A percentile compares a stretch with the other conserved stretches of the same genome.
Evolutionary conservation across 768 basidiomycete species (phyloP).

Genomic region (Phaeotremella fagi): DNA sequence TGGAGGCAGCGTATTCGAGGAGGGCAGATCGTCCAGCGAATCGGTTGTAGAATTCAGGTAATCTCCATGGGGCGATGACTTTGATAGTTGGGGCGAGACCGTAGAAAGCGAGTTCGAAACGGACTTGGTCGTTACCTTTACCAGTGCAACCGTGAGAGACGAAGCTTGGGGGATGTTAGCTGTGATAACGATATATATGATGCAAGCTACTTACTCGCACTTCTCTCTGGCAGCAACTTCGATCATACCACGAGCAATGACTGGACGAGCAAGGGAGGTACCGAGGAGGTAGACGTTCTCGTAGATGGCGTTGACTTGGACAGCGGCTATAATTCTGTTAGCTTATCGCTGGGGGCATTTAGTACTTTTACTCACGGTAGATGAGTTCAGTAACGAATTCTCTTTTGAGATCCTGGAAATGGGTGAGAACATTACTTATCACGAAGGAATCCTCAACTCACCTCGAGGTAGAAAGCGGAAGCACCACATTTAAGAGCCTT

Average conservation of each 20-base stretch:
- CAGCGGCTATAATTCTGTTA: conserved; percentile 55
- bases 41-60: conserved; percentile 95
- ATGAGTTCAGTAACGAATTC: conserved; percentile 96
- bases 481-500: conserved; percentile 90
- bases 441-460: conserved; percentile 41
- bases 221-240: conserved; percentile 80
- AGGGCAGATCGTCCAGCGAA: conserved; percentile 94
- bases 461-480: conserved; percentile 91
- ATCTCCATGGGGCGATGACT: conserved; percentile 96
- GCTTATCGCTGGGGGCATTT: background rate
- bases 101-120: conserved; percentile 98
- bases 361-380: conserved; percentile 55
- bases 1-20: conserved; percentile 79
- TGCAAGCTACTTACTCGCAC: conserved; percentile 71
- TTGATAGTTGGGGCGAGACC: conserved; percentile 98
- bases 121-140: conserved; percentile 99
- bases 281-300: conserved; percentile 98
- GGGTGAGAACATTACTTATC: background rate
- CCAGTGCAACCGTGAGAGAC: conserved; percentile 99
- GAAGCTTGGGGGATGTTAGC: conserved; percentile 56
- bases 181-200: background rate
- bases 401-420: conserved; percentile 72
- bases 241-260: conserved; percentile 99
- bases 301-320: conserved; percentile 98
- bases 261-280: conserved; percentile 94